Percentiles rank a stretch among this genome's conserved stretches.
Conservation (phyloP, 2,329 filamentous ascomycete genomes). For the Fusarium newnesense region DNA sequence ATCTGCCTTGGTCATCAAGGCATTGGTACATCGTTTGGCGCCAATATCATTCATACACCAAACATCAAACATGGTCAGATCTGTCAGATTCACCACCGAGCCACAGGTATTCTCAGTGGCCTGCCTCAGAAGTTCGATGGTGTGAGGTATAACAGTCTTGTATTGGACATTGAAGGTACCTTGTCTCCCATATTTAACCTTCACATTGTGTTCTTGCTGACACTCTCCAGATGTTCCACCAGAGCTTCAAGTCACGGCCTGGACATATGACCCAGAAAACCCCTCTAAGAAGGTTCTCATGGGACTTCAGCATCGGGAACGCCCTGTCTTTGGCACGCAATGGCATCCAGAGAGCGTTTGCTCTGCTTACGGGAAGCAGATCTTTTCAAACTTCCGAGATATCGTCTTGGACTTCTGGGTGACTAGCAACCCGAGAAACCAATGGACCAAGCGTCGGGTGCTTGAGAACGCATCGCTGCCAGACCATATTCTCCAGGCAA, state of each 20-base stretch:
- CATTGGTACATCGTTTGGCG: background rate
- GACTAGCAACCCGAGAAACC: background rate
- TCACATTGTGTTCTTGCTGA: background rate
- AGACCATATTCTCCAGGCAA: background rate
- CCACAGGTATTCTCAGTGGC: background rate
- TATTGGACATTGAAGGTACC: background rate
- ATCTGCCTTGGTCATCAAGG: background rate
- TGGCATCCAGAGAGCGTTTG: background rate
- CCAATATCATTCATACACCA: background rate
- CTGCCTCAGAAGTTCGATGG: background rate
- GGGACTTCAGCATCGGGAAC: background rate
- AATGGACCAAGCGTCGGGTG: background rate
- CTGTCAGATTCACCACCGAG: background rate
- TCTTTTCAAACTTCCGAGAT: background rate
- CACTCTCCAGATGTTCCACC: background rate
- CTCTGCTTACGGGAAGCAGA: background rate
- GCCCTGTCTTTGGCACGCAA: background rate
- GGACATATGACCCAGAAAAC: background rate
- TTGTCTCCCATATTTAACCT: accelerated
- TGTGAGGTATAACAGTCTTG: background rate
- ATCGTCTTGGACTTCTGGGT: background rate
- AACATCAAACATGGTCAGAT: background rate
- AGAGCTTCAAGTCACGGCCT: background rate
- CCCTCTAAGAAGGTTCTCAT: background rate
- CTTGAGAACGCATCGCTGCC: background rate